Percentiles rank a stretch among this genome's conserved stretches.
phyloP scores from a whole-genome alignment of 441 rosid species.

The Corymbia citriodora region DNA sequence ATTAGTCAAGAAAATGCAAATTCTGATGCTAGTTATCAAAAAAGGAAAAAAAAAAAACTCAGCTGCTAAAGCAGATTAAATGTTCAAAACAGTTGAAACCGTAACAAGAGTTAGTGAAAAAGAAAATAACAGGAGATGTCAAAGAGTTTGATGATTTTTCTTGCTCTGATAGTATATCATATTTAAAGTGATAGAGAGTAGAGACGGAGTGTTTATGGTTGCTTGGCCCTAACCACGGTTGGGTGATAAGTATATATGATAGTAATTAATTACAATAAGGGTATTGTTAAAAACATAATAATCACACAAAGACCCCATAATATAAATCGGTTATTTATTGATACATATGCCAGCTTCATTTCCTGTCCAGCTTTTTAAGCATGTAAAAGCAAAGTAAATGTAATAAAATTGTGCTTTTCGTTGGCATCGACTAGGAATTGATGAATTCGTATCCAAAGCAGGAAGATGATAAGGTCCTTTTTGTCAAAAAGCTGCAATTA shows the following conservation, averaged over 20 bases:
- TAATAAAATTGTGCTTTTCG: background rate
- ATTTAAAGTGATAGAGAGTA: too few relatives aligned
- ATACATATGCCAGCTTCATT: background rate
- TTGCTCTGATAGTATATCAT: too few relatives aligned
- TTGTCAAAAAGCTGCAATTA: background rate
- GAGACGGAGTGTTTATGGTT: too few relatives aligned
- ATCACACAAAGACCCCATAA: too few relatives aligned
- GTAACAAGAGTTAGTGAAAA: background rate
- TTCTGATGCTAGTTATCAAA: background rate
- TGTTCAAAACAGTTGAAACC: background rate
- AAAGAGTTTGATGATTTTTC: too few relatives aligned
- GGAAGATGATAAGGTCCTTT: background rate
- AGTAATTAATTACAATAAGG: too few relatives aligned
- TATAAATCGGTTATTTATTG: background rate
- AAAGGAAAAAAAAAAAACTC: rapidly evolving
- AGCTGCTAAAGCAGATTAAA: background rate
- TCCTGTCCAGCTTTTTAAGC: background rate
- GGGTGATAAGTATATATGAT: too few relatives aligned
- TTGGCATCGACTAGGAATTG: background rate
- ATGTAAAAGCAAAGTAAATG: background rate
- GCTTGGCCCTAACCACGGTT: too few relatives aligned
- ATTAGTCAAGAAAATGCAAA: background rate
- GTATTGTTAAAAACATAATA: too few relatives aligned
- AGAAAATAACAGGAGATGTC: too few relatives aligned
- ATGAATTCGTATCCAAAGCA: background rate